Evolutionary conservation across 2,329 filamentous ascomycete genomes (phyloP), one percentile per base, ranked within the genome.

Genomic region (Pseudocercospora vitis): DNA sequence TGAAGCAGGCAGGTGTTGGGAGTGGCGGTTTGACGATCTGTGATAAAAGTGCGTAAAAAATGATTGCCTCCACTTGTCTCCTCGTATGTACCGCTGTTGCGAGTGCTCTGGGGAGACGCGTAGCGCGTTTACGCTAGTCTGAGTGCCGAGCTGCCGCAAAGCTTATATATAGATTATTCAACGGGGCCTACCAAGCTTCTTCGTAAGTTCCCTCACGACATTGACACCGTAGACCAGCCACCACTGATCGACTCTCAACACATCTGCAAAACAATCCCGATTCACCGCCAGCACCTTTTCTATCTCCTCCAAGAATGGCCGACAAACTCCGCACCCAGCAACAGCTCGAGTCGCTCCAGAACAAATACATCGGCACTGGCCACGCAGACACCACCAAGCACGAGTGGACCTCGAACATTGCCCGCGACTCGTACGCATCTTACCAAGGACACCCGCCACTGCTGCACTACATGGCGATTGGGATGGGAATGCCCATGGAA

Each of bases 281-380:
- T 23, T 12, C 46, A 49, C 18, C 12, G 35, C 26, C 24, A n/a
- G 24, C n/a, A 44, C n/a, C n/a, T n/a, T n/a, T n/a, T n/a, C n/a
- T n/a, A 11, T 31, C 33, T 11, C 45, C 4, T 18, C 45, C n/a
- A n/a, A 52, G 31, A 14, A 56, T 61, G 94, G 94, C 94, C 74
- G 94, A 99, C 78, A 99, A 99, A 77, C 88, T 99, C 62, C 91
- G 94, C 70, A 94, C 90, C 7, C 89, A 96, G 66, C 94, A 99
- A 75, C 94, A 99, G 73, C 91, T 99, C 70, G 94, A 99, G 75
- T 87, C 91, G 61, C 88, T 97, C 14, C 94, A 99, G 75, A 87
- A 91, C 68, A 95, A 95, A 68, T 96, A 94, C 78, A 81, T 99
- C 67, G 94, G 94, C 64, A 97, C 94, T 3, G 94, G 94, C 19